Conservation (phyloP, 495 filamentous ascomycete species). For the Penicillium atrosanguineum region DNA sequence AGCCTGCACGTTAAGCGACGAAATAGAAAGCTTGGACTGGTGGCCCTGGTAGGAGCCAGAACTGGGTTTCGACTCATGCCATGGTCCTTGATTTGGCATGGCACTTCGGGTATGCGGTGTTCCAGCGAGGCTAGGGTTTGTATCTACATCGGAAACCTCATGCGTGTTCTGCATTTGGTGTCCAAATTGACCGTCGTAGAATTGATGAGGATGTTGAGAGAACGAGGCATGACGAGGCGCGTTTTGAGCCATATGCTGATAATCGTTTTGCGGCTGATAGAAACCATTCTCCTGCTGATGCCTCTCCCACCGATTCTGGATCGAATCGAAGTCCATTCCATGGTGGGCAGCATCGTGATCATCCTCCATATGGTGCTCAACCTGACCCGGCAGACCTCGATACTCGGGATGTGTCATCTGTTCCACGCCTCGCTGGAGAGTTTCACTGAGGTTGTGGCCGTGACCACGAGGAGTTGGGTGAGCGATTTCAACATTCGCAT, state of each 20-base stretch:
- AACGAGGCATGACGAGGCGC: conserved; percentile 15
- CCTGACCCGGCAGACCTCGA: conserved; percentile 28
- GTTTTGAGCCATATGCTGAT: conserved; percentile 19
- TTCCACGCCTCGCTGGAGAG: conserved; percentile 80
- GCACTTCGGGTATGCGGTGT: conserved; percentile 50
- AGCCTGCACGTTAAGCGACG: conserved; percentile 81
- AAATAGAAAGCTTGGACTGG: conserved; percentile 44
- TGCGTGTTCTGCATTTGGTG: conserved; percentile 37
- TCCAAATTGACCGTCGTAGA: conserved; percentile 33
- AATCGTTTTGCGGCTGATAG: conserved; percentile 22
- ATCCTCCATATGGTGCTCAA: conserved; percentile 68
- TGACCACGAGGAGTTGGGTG: conserved; percentile 65
- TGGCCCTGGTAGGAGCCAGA: conserved; percentile 8
- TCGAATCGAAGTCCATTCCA: conserved; percentile 33
- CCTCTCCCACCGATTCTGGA: conserved; percentile 37
- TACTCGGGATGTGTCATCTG: conserved; percentile 67
- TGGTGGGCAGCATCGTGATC: conserved; percentile 37
- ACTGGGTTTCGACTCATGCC: conserved; percentile 41
- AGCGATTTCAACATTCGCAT: conserved; percentile 54
- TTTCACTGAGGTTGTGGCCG: conserved; percentile 64
- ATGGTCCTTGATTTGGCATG: conserved; percentile 32
- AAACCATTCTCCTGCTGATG: conserved; percentile 6
- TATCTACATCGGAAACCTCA: conserved; percentile 68
- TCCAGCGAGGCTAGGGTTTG: conserved; percentile 70
- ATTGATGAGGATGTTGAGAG: conserved; percentile 35